Base-by-base conservation (phyloP, 2,329 filamentous ascomycete species). In the Aspergillus pseudonomiae region DNA sequence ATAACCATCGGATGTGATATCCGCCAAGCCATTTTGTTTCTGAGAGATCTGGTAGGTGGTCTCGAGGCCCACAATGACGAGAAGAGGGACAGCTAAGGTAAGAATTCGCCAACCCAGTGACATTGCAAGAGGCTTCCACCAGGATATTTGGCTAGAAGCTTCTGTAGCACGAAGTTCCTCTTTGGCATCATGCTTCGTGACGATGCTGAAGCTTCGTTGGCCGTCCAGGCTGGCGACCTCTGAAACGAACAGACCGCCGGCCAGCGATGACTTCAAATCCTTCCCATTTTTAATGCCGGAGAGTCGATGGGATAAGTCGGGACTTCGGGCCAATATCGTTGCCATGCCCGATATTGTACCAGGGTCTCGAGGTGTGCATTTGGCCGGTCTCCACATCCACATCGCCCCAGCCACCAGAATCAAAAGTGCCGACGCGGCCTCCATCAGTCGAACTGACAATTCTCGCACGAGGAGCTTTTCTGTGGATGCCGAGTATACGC, bases 1-100 rank as follows among this genome's bases (percentile, higher is more conserved):
- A 57, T 65, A 81, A 24, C 48, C 46, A 32, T 58, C 21, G 9
- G 61, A 62, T 26, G 28, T 24, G 14, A 62, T 43, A 36, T 52
- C 48, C 5, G 36, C 56, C 34, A 62, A 39, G 16, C 61, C 61
- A 19, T 59, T 32, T 9, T 30, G 61, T 6, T 41, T 28, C 14
- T 34, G 26, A 36, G 61, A 63, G 11, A 59, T 36, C 28, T 62
- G 61, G 41, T 54, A 62, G 19, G 61, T 28, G 14, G 48, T 50
- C 39, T 63, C 61, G 5, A 63, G 52, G 1, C 56, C 61, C 4
- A 30, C 50, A 12, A 63, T 63, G 34, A 63, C 45, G 21, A 55
- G 48, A 30, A 62, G 28, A 12, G 61, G 61, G 10, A 62, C 32
- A 9, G 53, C 36, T 24, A 59, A 21, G 4, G 61, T 54, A 19